Base-by-base conservation (phyloP, 805 yeast species). In the Metschnikowia proteae region DNA sequence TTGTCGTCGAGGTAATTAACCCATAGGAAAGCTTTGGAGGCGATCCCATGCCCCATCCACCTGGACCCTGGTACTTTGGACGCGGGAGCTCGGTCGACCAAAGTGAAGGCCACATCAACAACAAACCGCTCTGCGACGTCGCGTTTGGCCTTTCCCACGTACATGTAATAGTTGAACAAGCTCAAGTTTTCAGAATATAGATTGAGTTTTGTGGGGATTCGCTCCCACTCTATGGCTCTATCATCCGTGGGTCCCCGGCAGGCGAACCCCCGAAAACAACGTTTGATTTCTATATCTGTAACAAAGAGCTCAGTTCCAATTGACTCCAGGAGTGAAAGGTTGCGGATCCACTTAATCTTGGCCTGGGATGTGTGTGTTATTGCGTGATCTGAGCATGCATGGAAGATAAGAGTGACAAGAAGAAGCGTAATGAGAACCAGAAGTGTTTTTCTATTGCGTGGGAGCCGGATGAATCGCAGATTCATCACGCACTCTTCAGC, bases 81-180 rank as follows among this genome's bases (percentile, higher is more conserved):
- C 7, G 33, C 26, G 6, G 59, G 59, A 3, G 23, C 45, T n/a
- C 48, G 32, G 8, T 43, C 42, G 13, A 39, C 37, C 26, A 35
- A 26, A 2, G 55, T 50, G 36, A 55, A 51, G 3, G 37, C 44
- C 22, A 53, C 33, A n/a, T 51, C 60, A 17, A 52, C 45, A 6
- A 54, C 43, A 33, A 45, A 49, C 25, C 51, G 43, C 35, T 45
- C 47, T 6, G 55, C 41, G 22, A 46, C 49, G 13, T 28, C 43
- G 26, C 47, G 47, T 8, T 22, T 40, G 35, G 47, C 38, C 33
- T 54, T 52, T 28, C 49, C 48, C 17, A 54, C 55, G 36, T 49
- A 49, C 57, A 56, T 42, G 50, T 47, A 56, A 48, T 56, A 56
- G 44, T 56, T 47, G 51, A 49, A 56, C 6, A 46, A 41, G 13